Evolutionary conservation across 306 rosid species (phyloP), one percentile per base, ranked within the genome.

Genomic region (Senna tora): DNA sequence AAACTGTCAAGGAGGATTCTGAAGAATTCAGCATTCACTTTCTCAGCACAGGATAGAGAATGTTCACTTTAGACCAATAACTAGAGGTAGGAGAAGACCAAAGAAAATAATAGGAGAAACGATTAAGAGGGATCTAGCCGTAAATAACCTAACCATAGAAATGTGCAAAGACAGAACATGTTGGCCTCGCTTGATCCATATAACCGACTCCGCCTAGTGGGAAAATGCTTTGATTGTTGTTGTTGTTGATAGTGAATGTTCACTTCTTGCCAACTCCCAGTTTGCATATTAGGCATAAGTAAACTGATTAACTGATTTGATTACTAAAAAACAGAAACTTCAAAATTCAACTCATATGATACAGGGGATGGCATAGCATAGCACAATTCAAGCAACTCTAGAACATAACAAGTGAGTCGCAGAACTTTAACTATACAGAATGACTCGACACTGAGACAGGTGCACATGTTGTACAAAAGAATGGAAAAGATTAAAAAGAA

Each of bases 341-440:
- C 19, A 20, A 16, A 39, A 36, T 53, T 53, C 17, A 54, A 39
- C 74, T 10, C 64, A 22, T n/a, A 43, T 64, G 28, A 41, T 38
- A 69, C 65, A 38, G n/a, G 15, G 41, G n/a, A n/a, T n/a, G n/a
- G n/a, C n/a, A 25, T 25, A 25, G 30, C 30, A 58, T 25, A 22
- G 65, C 65, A 53, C 16, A 11, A 69, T n/a, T 54, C 30, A 70
- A 55, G 55, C 56, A 56, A 10, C 52, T 43, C 25, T 16, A n/a
- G 36, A 10, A 43, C 46, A 2, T n/a, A n/a, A 47, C 4, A 41
- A 70, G 52, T 17, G 21, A 19, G 7, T 41, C 15, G 28, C 65
- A 20, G 46, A 70, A 57, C 21, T 41, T 10, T 39, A 59, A 72
- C 68, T 32, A 21, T 32, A 30, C 28, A 19, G 59, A 32, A 13